Evolutionary conservation across 371 early-diverging fungal species (phyloP).

Genomic region (Actinomucor elegans): DNA sequence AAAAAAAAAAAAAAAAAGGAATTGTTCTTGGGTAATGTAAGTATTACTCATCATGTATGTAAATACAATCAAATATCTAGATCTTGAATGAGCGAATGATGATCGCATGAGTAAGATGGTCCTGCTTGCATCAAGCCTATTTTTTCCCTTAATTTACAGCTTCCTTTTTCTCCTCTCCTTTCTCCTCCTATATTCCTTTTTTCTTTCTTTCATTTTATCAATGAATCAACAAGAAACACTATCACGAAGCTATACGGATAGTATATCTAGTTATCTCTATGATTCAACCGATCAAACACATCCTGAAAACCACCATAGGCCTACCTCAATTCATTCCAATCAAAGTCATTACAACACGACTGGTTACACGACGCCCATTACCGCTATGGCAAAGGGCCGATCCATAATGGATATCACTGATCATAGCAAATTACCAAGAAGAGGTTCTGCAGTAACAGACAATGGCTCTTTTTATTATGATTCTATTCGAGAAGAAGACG

Average conservation of each 20-base stretch:
- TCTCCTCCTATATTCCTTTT: not conserved
- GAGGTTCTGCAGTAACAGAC: not conserved
- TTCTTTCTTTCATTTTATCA: not conserved
- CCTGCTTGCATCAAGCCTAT: not conserved
- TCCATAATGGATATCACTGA: not conserved
- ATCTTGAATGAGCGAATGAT: too few relatives aligned
- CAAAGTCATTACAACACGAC: not conserved
- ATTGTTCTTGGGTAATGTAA: too few relatives aligned
- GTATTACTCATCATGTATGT: too few relatives aligned
- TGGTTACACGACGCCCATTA: not conserved
- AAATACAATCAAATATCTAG: too few relatives aligned
- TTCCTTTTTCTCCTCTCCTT: not conserved
- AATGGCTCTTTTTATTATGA: not conserved
- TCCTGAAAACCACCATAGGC: not conserved
- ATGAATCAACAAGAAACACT: constrained; percentile 18
- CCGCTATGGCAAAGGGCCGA: not conserved
- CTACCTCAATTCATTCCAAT: constrained; percentile 7
- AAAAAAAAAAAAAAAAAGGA: too few relatives aligned
- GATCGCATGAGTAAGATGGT: too few relatives aligned
- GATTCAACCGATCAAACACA: not conserved
- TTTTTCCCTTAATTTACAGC: not conserved
- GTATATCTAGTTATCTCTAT: constrained; percentile 22
- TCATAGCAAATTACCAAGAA: not conserved
- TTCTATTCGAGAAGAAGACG: constrained; percentile 1
- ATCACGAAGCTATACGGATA: constrained; percentile 36